Evolutionary conservation across 2,329 filamentous ascomycete species (phyloP).

Genomic region (Colletotrichum eremochloae): DNA sequence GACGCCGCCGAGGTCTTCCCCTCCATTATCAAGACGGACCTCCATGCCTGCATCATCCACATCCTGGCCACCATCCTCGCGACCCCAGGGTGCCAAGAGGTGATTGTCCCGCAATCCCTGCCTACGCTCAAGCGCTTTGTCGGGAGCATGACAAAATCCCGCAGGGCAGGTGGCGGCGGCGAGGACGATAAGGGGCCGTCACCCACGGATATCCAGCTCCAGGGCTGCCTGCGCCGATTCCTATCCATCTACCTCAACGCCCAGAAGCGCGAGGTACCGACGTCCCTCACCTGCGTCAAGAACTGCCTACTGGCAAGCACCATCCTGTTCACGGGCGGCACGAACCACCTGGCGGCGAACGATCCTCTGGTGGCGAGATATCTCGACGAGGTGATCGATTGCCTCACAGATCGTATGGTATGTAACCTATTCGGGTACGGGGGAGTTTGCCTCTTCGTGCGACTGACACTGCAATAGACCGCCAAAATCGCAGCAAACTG

Average conservation of each 20-base stretch:
- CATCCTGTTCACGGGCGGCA: slow-evolving; percentile 86
- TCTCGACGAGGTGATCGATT: slow-evolving; percentile 86
- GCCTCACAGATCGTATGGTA: slow-evolving; percentile 83
- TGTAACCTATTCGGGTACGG: slow-evolving; percentile 52
- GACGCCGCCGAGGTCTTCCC: slow-evolving; percentile 97
- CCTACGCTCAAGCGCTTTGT: slow-evolving; percentile 95
- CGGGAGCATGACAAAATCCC: slow-evolving; percentile 73
- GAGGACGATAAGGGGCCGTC: slow-evolving; percentile 53
- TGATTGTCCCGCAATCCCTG: slow-evolving; percentile 89
- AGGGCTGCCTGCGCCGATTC: slow-evolving; percentile 86
- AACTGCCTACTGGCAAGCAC: slow-evolving; percentile 91
- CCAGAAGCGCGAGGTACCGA: slow-evolving; percentile 80
- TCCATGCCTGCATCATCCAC: slow-evolving; percentile 96
- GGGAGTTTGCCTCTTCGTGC: not conserved
- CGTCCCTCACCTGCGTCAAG: slow-evolving; percentile 89
- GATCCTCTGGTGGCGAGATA: slow-evolving; percentile 83
- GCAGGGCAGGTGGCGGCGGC: slow-evolving; percentile 47
- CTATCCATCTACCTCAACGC: slow-evolving; percentile 82
- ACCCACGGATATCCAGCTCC: slow-evolving; percentile 77
- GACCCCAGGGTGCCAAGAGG: slow-evolving; percentile 86
- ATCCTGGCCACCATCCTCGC: slow-evolving; percentile 95
- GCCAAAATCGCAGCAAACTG: slow-evolving; percentile 93
- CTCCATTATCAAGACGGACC: slow-evolving; percentile 93
- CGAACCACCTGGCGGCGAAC: slow-evolving; percentile 78
- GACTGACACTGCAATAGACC: slow-evolving; percentile 63